These are phyloP conservation scores for Talaromyces sp. DNA, from an alignment of 2,329 filamentous ascomycete species.

Conservation along the genomic window DNA sequence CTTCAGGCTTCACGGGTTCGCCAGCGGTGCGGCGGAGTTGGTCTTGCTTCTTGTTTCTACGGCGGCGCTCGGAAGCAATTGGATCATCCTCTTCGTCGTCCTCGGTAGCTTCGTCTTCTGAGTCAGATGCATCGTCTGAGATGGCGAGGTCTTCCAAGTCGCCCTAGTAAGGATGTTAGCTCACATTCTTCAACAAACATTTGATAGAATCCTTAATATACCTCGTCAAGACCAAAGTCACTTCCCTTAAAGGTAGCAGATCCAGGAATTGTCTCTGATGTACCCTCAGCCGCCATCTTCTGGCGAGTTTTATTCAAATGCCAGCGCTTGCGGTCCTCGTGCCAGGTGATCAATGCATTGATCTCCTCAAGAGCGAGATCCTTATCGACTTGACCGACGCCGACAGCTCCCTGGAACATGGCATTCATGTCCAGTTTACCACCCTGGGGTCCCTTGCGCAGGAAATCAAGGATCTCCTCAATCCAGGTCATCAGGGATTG, in stretches of 20 bases:
- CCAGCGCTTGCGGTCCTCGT: constrained; percentile 95
- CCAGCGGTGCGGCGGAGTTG: constrained; percentile 77
- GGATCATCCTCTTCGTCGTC: constrained; percentile 78
- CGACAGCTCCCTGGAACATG: constrained; percentile 78
- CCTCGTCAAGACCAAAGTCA: constrained; percentile 88
- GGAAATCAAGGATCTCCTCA: constrained; percentile 90
- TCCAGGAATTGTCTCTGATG: constrained; percentile 55
- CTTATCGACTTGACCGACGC: constrained; percentile 69
- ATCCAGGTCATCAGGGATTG: constrained; percentile 97
- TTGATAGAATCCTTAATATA: constrained; percentile 38
- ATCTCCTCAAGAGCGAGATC: constrained; percentile 76
- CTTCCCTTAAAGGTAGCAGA: constrained; percentile 68
- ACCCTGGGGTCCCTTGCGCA: constrained; percentile 79
- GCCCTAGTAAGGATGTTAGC: constrained; percentile 42
- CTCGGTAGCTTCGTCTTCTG: constrained; percentile 66
- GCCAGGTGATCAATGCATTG: constrained; percentile 85
- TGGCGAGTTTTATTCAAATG: constrained; percentile 96
- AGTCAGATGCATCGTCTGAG: constrained; percentile 69
- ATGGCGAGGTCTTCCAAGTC: constrained; percentile 86
- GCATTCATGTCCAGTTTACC: constrained; percentile 94
- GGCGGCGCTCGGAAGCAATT: constrained; percentile 80
- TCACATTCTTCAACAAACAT: not conserved
- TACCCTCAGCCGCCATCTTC: constrained; percentile 92
- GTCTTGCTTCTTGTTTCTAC: constrained; percentile 76
- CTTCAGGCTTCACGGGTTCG: constrained; percentile 77